These are phyloP conservation scores for Pterocarpus santalinus DNA, from an alignment of 306 rosid species.

Conservation along the genomic window DNA sequence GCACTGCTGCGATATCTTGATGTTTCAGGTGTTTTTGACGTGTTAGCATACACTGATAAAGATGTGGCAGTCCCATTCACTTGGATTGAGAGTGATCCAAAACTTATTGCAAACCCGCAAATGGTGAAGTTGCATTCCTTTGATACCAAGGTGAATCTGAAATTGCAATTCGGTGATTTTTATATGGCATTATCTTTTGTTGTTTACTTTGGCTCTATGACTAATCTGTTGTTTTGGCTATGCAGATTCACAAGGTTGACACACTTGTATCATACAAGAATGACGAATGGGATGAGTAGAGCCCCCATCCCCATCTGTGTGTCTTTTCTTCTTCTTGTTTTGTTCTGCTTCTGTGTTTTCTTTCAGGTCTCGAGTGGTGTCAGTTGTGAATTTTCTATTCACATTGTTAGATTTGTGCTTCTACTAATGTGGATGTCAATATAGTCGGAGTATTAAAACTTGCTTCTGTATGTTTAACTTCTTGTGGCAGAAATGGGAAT, in stretches of 20 bases:
- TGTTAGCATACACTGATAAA: conserved; percentile 94
- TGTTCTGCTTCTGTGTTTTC: conserved; percentile 19
- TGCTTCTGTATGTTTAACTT: conserved; percentile 22
- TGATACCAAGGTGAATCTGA: conserved; percentile 85
- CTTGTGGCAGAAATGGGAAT: conserved; percentile 30
- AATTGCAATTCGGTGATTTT: conserved; percentile 13
- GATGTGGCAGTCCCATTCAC: conserved; percentile 96
- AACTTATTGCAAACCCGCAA: conserved; percentile 93
- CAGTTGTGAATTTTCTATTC: conserved; percentile 79
- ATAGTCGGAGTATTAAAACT: background rate
- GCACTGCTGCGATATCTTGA: background rate
- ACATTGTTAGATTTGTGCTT: conserved; percentile 48
- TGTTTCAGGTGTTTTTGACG: conserved; percentile 89
- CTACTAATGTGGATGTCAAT: conserved; percentile 22
- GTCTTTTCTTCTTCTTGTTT: background rate
- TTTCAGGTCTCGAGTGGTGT: conserved; percentile 37
- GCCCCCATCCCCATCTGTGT: background rate
- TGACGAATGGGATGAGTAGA: conserved; percentile 86
- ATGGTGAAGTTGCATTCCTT: conserved; percentile 99
- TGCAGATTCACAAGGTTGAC: conserved; percentile 95
- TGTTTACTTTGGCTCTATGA: conserved; percentile 18
- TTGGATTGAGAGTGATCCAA: conserved; percentile 99
- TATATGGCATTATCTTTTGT: background rate
- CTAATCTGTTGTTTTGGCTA: conserved; percentile 32
- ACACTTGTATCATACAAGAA: conserved; percentile 97